Conservation (phyloP, 192 early-diverging fungal species). For the Coemansia sp. region DNA sequence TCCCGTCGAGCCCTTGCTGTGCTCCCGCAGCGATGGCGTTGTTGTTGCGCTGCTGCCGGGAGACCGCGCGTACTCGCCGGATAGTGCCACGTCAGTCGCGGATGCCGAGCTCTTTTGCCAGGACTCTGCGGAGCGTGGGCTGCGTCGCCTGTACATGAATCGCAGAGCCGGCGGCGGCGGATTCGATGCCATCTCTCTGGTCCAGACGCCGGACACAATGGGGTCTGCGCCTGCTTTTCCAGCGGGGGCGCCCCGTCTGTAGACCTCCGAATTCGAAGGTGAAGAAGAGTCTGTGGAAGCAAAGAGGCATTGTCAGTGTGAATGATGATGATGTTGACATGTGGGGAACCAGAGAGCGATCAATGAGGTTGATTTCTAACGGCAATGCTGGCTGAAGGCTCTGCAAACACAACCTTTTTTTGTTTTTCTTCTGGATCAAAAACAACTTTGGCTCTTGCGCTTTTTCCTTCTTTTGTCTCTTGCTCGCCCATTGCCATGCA, state of each 20-base stretch:
- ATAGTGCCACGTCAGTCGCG: neutral
- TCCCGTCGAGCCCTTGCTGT: constrained; percentile 37
- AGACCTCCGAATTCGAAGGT: neutral
- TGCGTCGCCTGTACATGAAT: constrained; percentile 39
- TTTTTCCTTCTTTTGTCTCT: too few relatives aligned
- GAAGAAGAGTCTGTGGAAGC: too few relatives aligned
- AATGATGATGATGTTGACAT: too few relatives aligned
- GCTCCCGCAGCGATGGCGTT: constrained; percentile 23
- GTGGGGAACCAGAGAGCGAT: too few relatives aligned
- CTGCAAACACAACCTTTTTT: too few relatives aligned
- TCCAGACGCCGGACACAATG: neutral
- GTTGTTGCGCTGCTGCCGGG: constrained; percentile 45
- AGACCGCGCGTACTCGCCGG: constrained; percentile 29
- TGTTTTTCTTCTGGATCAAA: too few relatives aligned
- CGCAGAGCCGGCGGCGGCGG: constrained; percentile 23
- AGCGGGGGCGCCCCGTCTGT: constrained; percentile 1
- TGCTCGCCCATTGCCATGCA: too few relatives aligned
- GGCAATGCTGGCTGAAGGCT: too few relatives aligned
- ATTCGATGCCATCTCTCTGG: constrained; percentile 20
- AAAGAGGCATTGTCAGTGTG: neutral
- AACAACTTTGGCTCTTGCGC: too few relatives aligned
- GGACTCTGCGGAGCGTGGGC: neutral
- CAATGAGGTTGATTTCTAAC: too few relatives aligned
- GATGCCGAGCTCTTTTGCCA: constrained; percentile 9
- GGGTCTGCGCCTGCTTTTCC: neutral